These are phyloP conservation scores for Gamsiella multidivaricata DNA, from an alignment of 192 early-diverging fungal species.

Conservation along the genomic window DNA sequence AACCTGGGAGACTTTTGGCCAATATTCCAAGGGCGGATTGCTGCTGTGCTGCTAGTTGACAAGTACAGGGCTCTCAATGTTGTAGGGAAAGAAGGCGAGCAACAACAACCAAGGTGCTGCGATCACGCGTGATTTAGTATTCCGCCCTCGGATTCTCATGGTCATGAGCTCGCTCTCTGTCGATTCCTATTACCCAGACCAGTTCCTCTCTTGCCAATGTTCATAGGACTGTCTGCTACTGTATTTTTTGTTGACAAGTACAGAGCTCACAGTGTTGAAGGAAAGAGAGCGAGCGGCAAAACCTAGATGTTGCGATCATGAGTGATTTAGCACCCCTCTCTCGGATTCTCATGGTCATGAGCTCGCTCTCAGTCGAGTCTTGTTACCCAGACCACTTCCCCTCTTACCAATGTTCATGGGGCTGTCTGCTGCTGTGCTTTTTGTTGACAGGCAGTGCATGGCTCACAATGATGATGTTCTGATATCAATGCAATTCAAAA, in stretches of 20 bases:
- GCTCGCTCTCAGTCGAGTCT: neutral
- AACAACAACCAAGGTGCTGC: neutral
- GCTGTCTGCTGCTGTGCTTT: neutral
- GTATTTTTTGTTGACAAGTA: neutral
- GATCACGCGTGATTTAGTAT: neutral
- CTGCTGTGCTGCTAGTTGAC: neutral
- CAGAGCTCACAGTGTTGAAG: neutral
- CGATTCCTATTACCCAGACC: neutral
- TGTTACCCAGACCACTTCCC: neutral
- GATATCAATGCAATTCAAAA: no score
- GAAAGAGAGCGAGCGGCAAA: neutral
- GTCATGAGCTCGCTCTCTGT: neutral
- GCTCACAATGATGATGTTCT: neutral
- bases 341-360: neutral
- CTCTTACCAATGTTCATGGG: neutral
- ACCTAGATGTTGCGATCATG: neutral
- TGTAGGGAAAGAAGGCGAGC: neutral
- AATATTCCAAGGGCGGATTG: neutral
- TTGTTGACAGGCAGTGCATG: neutral
- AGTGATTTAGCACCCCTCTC: neutral
- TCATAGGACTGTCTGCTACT: neutral
- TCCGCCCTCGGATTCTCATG: neutral
- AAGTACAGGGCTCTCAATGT: neutral
- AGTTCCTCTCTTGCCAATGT: neutral
- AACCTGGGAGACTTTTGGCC: no score